Evolutionary conservation across 2,329 filamentous ascomycete species (phyloP).

Genomic region (Colletotrichum lindemuthianum): DNA sequence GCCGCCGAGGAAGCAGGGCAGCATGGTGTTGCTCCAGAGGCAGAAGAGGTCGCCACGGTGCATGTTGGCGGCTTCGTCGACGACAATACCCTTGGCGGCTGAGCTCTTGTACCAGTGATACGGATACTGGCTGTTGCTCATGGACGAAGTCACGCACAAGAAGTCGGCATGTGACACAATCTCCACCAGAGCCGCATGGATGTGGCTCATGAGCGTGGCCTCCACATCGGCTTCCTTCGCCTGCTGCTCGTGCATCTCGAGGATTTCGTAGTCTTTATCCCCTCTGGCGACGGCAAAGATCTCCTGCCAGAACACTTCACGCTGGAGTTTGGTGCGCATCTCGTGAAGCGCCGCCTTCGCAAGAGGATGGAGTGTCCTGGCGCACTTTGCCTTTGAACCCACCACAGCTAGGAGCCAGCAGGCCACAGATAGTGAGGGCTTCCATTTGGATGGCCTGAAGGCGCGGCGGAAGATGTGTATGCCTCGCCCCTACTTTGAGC

Average conservation of each 20-base stretch:
- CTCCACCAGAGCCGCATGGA: no score
- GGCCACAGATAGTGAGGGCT: background rate
- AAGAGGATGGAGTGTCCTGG: background rate
- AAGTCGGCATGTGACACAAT: slow-evolving; percentile 6
- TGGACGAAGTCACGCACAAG: background rate
- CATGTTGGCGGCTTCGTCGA: slow-evolving; percentile 40
- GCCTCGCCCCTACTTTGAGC: no score
- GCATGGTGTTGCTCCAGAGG: slow-evolving; percentile 39
- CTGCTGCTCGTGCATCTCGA: no score
- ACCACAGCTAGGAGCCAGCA: background rate
- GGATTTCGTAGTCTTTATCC: no score
- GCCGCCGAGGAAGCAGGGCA: slow-evolving; percentile 39
- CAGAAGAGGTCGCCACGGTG: slow-evolving; percentile 37
- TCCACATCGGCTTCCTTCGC: no score
- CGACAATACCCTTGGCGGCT: slow-evolving; percentile 33
- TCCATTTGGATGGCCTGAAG: background rate
- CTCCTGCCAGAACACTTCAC: no score
- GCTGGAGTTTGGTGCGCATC: background rate
- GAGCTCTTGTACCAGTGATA: background rate
- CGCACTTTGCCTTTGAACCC: background rate
- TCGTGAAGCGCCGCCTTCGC: background rate
- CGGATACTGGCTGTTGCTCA: background rate
- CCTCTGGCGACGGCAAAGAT: no score
- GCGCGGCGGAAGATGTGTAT: background rate
- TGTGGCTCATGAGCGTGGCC: no score